phyloP scores from a whole-genome alignment of 306 rosid genomes.

The Lathyrus oleraceus region DNA sequence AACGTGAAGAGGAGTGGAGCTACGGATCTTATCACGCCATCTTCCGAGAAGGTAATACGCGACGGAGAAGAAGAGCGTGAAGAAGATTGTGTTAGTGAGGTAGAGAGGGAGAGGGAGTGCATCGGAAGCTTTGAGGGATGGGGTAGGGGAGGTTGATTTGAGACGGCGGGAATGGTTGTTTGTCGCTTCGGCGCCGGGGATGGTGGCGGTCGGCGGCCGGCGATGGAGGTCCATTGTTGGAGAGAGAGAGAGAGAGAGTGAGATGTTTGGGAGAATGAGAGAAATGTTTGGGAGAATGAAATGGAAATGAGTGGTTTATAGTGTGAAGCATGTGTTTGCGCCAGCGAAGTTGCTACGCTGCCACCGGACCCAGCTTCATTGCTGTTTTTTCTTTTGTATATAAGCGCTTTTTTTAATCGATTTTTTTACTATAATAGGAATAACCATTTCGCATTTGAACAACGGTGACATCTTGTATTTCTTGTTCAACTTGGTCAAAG shows the following conservation, averaged over 20 bases:
- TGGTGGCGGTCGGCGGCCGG: conserved; percentile 20
- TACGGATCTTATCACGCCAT: conserved; percentile 76
- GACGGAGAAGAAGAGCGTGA: conserved; percentile 74
- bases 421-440: no score
- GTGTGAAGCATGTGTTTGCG: not conserved
- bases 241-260: not conserved
- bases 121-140: conserved; percentile 54
- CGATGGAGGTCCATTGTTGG: conserved; percentile 40
- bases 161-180: not conserved
- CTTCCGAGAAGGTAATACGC: conserved; percentile 67
- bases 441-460: no score
- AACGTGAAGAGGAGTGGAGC: conserved; percentile 68
- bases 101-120: conserved; percentile 64
- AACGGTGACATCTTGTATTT: no score
- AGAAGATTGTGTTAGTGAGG: conserved; percentile 66
- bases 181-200: not conserved
- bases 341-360: conserved; percentile 35
- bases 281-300: not conserved
- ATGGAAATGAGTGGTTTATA: conserved; percentile 8
- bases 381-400: not conserved
- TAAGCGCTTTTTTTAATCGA: not conserved
- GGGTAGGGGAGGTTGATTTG: conserved; percentile 17
- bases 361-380: conserved; percentile 9
- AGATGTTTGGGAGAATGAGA: not conserved
- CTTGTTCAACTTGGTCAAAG: no score